Evolutionary conservation across 805 yeast genomes (phyloP).

Genomic region (Candida schatavii): DNA sequence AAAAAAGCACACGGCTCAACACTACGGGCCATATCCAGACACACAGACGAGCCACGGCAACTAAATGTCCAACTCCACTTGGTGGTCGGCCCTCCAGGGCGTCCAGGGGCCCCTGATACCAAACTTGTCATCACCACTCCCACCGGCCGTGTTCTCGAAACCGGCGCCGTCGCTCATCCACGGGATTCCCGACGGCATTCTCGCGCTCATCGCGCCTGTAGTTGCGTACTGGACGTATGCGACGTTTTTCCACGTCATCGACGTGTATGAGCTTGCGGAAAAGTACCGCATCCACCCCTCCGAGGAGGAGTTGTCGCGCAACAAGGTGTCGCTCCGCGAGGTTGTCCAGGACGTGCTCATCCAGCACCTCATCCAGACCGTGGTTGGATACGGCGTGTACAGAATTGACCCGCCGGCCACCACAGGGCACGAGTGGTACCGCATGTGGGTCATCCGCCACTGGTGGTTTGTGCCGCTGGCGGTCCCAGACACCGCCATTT

Average conservation of each 20-base stretch:
- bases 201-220: constrained; percentile 75
- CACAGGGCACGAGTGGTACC: constrained; percentile 48
- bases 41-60: too few relatives aligned
- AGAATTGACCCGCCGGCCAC: constrained; percentile 54
- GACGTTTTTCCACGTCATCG: constrained; percentile 69
- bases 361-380: constrained; percentile 82
- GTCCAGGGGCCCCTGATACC: too few relatives aligned
- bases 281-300: constrained; percentile 88
- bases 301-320: constrained; percentile 74
- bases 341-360: constrained; percentile 79
- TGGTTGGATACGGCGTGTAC: constrained; percentile 58
- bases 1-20: too few relatives aligned
- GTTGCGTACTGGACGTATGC: constrained; percentile 83
- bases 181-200: constrained; percentile 66
- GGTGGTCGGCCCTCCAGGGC: too few relatives aligned
- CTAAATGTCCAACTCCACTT: too few relatives aligned
- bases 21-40: too few relatives aligned
- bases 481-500: constrained; percentile 49
- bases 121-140: too few relatives aligned
- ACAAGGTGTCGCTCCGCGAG: constrained; percentile 65
- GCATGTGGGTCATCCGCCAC: constrained; percentile 47
- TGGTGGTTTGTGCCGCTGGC: constrained; percentile 34
- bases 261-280: constrained; percentile 72
- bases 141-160: constrained; percentile 16
- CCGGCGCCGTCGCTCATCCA: constrained; percentile 46